A percentile compares a stretch with the other conserved stretches of the same genome.
phyloP scores from a whole-genome alignment of 306 rosid species.

The Cucumis cinereus region DNA sequence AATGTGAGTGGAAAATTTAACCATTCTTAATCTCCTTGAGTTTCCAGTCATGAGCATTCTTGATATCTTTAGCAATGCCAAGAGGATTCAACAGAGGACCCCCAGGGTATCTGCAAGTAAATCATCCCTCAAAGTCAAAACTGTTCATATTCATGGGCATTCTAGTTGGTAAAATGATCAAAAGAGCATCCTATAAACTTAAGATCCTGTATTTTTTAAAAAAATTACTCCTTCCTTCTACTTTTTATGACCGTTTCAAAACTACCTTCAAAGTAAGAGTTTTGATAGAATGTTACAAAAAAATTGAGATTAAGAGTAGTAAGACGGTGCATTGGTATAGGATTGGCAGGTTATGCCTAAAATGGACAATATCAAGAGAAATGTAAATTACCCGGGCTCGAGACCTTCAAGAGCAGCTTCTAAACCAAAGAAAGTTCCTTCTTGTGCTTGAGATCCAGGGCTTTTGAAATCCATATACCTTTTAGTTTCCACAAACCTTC shows the following conservation, averaged over 20 bases:
- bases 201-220: too few species aligned
- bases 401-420: slow-evolving; percentile 68
- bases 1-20: slow-evolving; percentile 4
- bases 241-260: too few species aligned
- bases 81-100: slow-evolving; percentile 84
- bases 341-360: too few species aligned
- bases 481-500: slow-evolving; percentile 73
- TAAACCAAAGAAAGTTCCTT: slow-evolving; percentile 67
- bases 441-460: slow-evolving; percentile 88
- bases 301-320: too few species aligned
- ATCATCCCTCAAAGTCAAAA: too few species aligned
- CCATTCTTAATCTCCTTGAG: slow-evolving; percentile 92
- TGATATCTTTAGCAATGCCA: slow-evolving; percentile 73
- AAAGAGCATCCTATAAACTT: neutral
- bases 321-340: too few species aligned
- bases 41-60: slow-evolving; percentile 64
- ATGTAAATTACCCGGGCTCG: slow-evolving; percentile 68
- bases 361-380: neutral
- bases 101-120: slow-evolving; percentile 55
- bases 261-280: too few species aligned
- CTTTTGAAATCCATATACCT: slow-evolving; percentile 81
- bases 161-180: neutral
- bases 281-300: too few species aligned
- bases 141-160: too few species aligned
- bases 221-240: too few species aligned